Evolutionary conservation across 2,329 filamentous ascomycete genomes (phyloP), one percentile per base, ranked within the genome.

Genomic region (Bipolaris bicolor): DNA sequence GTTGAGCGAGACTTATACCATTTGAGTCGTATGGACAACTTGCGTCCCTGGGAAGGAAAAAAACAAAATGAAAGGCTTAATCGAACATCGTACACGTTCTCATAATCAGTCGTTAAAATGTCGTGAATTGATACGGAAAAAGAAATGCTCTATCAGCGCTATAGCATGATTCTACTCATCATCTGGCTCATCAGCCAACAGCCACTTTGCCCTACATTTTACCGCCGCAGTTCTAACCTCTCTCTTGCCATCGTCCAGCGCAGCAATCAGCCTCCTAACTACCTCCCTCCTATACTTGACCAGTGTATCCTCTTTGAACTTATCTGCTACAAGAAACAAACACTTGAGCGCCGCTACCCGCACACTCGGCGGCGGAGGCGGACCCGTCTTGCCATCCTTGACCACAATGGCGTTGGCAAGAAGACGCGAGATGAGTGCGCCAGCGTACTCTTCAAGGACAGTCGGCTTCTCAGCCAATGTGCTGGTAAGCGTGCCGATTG

Each of bases 171-270:
- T 18, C 44, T 65, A 65, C 7, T 75, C 72, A 43, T 86, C 83
- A 41, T 87, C 85, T 20, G 81, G 77, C 69, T 88, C 85, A 67
- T 86, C 85, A 41, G 87, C 77, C 13, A 81, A 80, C 51, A 87
- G 70, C 86, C 86, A 89, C 53, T 80, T 83, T n/a, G 78, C 81
- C 49, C 85, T 75, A 60, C 86, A 87, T 76, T 82, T 82, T 24
- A 88, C 86, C 13, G 86, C 87, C 57, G 85, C 84, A 60, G 84
- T 82, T 40, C 87, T 79, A 9, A 90, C 87, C 68, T 82, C 81
- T 60, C 87, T 78, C 76, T 86, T 88, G 31, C 78, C 78, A 73
- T 90, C 87, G 76, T 90, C 87, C 61, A 90, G 68, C 24, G 84
- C 82, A 15, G 67, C 71, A 43, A 80, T 77, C 65, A 90, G 72